Evolutionary conservation across 805 yeast species (phyloP).

Genomic region (Hanseniaspora meyeri): DNA sequence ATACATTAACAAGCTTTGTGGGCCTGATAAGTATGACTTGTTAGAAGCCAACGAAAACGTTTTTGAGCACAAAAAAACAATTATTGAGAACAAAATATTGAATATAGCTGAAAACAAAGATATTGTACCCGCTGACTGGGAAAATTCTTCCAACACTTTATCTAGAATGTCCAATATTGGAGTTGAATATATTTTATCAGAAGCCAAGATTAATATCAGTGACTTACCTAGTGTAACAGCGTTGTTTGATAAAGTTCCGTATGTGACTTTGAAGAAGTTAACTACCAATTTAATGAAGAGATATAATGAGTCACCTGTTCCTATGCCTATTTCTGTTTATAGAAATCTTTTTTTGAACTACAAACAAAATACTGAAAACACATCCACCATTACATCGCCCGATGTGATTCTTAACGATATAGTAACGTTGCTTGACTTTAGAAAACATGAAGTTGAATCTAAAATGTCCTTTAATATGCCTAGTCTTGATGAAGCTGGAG

Average conservation of each 20-base stretch:
- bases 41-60: not conserved
- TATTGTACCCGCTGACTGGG: not conserved
- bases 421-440: not conserved
- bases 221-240: not conserved
- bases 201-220: not conserved
- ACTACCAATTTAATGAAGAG: not conserved
- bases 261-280: not conserved
- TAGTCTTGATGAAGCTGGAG: not conserved
- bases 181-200: not conserved
- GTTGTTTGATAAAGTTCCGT: not conserved
- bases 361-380: not conserved
- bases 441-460: not conserved
- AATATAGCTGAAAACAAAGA: not conserved
- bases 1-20: not conserved
- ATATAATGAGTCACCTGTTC: not conserved
- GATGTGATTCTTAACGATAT: not conserved
- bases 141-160: not conserved
- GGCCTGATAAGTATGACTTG: not conserved
- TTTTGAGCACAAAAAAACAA: not conserved
- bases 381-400: not conserved
- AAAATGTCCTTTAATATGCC: not conserved
- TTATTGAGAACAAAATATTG: not conserved
- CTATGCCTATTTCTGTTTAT: conserved; percentile 1
- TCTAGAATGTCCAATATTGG: not conserved
- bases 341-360: not conserved